Evolutionary conservation across 2,329 filamentous ascomycete species (phyloP), one percentile per base, ranked within the genome.

Genomic region (Alternaria sp.): DNA sequence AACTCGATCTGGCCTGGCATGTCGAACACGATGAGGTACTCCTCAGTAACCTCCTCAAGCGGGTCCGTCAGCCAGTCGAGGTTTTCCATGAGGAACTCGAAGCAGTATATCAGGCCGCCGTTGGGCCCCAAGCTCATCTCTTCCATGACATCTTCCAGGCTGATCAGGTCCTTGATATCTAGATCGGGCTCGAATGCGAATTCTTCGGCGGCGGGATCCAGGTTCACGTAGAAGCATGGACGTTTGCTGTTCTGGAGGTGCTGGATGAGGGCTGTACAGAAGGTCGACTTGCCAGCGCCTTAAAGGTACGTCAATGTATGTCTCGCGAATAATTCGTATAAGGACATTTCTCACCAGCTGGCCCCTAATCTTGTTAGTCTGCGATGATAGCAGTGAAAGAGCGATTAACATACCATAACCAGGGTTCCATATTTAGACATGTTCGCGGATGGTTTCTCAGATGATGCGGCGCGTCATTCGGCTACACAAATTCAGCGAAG

Each of bases 1-100:
- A 99, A 88, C 82, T 99, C 95, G 79, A 99, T 98, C 83, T 99
- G 95, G 59, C 95, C 95, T 0, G 95, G 95, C 92, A 98, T 97
- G 81, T 99, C 95, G 81, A 99, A 93, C 65, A 99, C 92, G 79
- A 98, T 97, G 65, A 99, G 87, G 79, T 97, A 97, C 73, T 98
- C 95, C 73, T 99, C 95, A 10, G 92, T 94, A 58, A 97, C 84
- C 43, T 89, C 87, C 71, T 97, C 93, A 57, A 97, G 88, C 18
- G 91, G 89, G 65, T 96, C 91, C 48, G 91, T 92, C 51, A 97
- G 83, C 81, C 95, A 97, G 81, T 97, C 93, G 65, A 97, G 89
- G 77, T 97, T 97, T 78, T 97, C 92, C 77, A 97, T 89, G 46
- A 97, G 87, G 78, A 96, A 97, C 81, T 97, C 94, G 81, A 97